These are phyloP conservation scores for Fusarium floridanum DNA, from an alignment of 2,329 filamentous ascomycete species.

Conservation along the genomic window DNA sequence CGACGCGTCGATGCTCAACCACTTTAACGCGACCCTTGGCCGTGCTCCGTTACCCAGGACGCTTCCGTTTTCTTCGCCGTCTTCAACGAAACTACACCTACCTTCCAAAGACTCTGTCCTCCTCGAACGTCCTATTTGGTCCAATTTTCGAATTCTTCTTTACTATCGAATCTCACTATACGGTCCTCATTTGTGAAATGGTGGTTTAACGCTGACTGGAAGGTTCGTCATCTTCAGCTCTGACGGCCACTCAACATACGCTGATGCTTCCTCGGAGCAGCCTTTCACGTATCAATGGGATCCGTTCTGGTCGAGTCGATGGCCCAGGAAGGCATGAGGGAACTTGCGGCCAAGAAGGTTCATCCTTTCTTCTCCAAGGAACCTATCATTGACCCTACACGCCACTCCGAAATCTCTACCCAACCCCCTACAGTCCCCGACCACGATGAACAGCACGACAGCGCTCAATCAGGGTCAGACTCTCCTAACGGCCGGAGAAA, in stretches of 20 bases:
- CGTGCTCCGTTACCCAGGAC: slow-evolving; percentile 26
- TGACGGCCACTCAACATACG: not conserved
- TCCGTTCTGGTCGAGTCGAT: slow-evolving; percentile 59
- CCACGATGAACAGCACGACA: slow-evolving; percentile 8
- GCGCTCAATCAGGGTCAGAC: slow-evolving; percentile 34
- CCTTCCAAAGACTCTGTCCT: not conserved
- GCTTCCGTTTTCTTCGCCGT: slow-evolving; percentile 22
- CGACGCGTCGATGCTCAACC: slow-evolving; percentile 43
- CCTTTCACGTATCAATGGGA: slow-evolving; percentile 55
- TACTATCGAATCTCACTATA: not conserved
- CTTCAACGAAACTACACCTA: slow-evolving; percentile 13
- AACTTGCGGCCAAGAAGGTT: slow-evolving; percentile 58
- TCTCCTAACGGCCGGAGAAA: slow-evolving; percentile 55
- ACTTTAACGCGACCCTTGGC: slow-evolving; percentile 46
- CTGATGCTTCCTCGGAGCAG: slow-evolving; percentile 18
- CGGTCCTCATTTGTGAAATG: slow-evolving; percentile 27
- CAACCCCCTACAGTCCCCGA: not conserved
- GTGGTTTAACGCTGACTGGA: slow-evolving; percentile 27
- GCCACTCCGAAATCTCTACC: slow-evolving; percentile 7
- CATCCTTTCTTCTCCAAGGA: slow-evolving; percentile 67
- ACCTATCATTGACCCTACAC: slow-evolving; percentile 22
- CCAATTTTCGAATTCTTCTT: not conserved
- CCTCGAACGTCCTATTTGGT: not conserved
- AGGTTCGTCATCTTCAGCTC: slow-evolving; percentile 22
- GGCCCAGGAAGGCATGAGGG: slow-evolving; percentile 56